Conservation (phyloP, 2,329 filamentous ascomycete species). For the Talaromyces sp. region DNA sequence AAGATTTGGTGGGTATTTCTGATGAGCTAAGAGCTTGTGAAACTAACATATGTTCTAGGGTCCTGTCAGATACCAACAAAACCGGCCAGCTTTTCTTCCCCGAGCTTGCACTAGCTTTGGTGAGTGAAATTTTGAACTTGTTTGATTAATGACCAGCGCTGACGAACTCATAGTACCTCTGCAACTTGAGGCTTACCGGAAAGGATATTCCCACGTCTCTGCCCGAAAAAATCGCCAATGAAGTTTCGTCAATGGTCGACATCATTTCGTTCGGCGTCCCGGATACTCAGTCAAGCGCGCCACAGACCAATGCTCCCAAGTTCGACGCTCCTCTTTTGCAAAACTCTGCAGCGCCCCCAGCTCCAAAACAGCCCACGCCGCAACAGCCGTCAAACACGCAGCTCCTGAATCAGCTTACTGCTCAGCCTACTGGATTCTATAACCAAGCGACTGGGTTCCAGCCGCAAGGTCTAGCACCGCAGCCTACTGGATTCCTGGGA, state of each 20-base stretch:
- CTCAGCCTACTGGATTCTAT: constrained; percentile 50
- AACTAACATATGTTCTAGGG: constrained; percentile 52
- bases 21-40: not conserved
- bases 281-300: constrained; percentile 58
- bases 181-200: constrained; percentile 86
- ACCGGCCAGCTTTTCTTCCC: constrained; percentile 95
- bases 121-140: not conserved
- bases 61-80: constrained; percentile 90
- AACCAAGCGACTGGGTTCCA: constrained; percentile 68
- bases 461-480: constrained; percentile 40
- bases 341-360: constrained; percentile 49
- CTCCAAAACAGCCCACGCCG: constrained; percentile 63
- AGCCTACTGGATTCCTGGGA: constrained; percentile 44
- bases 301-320: constrained; percentile 66
- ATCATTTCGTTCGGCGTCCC: constrained; percentile 94
- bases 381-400: constrained; percentile 68
- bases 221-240: constrained; percentile 86
- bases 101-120: constrained; percentile 93
- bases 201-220: constrained; percentile 72
- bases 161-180: constrained; percentile 63
- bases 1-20: constrained; percentile 73
- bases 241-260: constrained; percentile 99
- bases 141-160: not conserved
- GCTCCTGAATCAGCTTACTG: constrained; percentile 56
- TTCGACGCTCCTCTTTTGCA: constrained; percentile 59